Conservation (phyloP, 148 eudicot species). For the Bassia scoparia region DNA sequence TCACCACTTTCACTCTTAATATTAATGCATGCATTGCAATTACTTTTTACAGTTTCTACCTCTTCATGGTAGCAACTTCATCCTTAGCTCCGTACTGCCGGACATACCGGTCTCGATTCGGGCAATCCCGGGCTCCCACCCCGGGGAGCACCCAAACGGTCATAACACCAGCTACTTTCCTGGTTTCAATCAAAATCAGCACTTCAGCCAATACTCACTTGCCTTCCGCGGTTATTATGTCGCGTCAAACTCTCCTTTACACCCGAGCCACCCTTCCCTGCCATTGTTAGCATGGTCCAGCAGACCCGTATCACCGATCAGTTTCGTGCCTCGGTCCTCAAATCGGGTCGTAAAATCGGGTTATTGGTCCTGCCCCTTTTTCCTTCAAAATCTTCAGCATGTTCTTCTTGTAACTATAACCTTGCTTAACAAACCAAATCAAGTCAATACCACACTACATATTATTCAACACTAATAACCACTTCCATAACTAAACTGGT, state of each 20-base stretch:
- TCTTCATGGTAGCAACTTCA: slow-evolving; percentile 37
- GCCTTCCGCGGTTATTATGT: slow-evolving; percentile 90
- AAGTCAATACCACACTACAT: too few species aligned
- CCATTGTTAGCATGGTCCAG: slow-evolving; percentile 97
- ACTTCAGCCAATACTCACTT: slow-evolving; percentile 96
- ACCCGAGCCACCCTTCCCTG: slow-evolving; percentile 75
- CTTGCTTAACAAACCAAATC: too few species aligned
- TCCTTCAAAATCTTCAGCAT: slow-evolving; percentile 74
- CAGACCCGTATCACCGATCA: slow-evolving; percentile 86
- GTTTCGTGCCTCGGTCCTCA: slow-evolving; percentile 78
- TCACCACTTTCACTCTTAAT: background rate
- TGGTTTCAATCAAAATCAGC: slow-evolving; percentile 60
- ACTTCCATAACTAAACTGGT: background rate
- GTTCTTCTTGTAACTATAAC: too few species aligned
- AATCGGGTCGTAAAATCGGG: slow-evolving; percentile 66
- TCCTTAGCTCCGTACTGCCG: slow-evolving; percentile 33
- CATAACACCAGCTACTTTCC: slow-evolving; percentile 62
- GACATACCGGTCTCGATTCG: slow-evolving; percentile 39
- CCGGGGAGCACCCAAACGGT: slow-evolving; percentile 91
- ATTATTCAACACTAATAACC: too few species aligned
- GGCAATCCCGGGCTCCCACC: slow-evolving; percentile 75
- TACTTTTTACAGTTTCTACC: slow-evolving; percentile 22
- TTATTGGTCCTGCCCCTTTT: slow-evolving; percentile 54
- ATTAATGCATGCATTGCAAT: background rate
- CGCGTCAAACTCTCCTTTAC: slow-evolving; percentile 73